Percentiles rank a stretch among this genome's conserved stretches.
Evolutionary conservation across 768 basidiomycete genomes (phyloP).

Genomic region (Suillus plorans): DNA sequence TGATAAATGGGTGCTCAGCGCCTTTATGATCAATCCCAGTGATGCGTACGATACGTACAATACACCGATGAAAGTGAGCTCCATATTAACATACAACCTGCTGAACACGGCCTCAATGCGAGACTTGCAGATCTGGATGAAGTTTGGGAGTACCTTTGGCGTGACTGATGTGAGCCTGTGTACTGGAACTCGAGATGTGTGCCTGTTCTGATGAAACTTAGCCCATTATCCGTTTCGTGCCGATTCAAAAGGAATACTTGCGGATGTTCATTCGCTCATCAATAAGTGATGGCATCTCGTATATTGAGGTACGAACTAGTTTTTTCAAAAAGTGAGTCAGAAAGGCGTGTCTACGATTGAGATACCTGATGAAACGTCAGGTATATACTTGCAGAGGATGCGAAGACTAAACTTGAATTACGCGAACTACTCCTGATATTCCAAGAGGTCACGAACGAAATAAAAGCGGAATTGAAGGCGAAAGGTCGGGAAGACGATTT

Average conservation of each 20-base stretch:
- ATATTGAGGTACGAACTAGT: slow-evolving; percentile 42
- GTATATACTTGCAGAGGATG: slow-evolving; percentile 36
- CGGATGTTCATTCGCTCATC: slow-evolving; percentile 37
- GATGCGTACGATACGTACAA: slow-evolving; percentile 45
- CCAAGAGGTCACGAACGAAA: slow-evolving; percentile 33
- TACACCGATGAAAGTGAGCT: slow-evolving; percentile 36
- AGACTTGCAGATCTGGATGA: slow-evolving; percentile 20
- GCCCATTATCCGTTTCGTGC: slow-evolving; percentile 29
- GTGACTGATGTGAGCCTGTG: slow-evolving; percentile 24
- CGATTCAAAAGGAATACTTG: slow-evolving; percentile 17
- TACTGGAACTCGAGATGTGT: slow-evolving; percentile 23
- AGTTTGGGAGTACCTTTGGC: slow-evolving; percentile 20
- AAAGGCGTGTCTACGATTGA: not conserved
- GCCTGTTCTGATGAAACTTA: slow-evolving; percentile 21
- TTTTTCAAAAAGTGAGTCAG: slow-evolving; percentile 36
- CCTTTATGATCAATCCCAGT: slow-evolving; percentile 40
- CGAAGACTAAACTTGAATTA: slow-evolving; percentile 36
- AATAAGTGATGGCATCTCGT: slow-evolving; percentile 46
- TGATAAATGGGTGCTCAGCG: slow-evolving; percentile 40
- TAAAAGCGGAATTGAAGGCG: slow-evolving; percentile 32
- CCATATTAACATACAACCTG: not conserved
- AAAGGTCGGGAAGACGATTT: slow-evolving; percentile 43
- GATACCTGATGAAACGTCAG: slow-evolving; percentile 28
- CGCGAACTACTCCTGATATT: slow-evolving; percentile 37
- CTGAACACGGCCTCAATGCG: not conserved